A percentile compares a stretch with the other conserved stretches of the same genome.
Evolutionary conservation across 108 stramenopile species (phyloP).

Genomic region (Skeletonema costatum): DNA sequence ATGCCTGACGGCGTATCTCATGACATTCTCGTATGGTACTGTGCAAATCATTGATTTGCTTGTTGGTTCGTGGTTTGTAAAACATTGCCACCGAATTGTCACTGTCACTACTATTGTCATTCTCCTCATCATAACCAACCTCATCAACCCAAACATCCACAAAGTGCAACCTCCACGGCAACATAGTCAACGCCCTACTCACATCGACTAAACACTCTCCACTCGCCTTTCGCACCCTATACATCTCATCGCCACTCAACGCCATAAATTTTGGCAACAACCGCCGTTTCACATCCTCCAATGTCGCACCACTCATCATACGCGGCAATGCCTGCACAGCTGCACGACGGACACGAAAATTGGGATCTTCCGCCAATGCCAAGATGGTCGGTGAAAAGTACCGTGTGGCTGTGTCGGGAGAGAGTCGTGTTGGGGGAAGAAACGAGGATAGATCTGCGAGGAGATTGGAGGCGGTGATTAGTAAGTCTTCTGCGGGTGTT

Average conservation of each 20-base stretch:
- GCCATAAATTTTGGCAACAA: slow-evolving; percentile 91
- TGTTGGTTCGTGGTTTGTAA: slow-evolving; percentile 30
- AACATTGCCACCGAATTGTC: slow-evolving; percentile 7
- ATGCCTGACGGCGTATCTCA: slow-evolving; percentile 56
- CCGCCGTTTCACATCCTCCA: slow-evolving; percentile 69
- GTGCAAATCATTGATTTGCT: slow-evolving; percentile 21
- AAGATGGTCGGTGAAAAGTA: slow-evolving; percentile 87
- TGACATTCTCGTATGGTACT: slow-evolving; percentile 42
- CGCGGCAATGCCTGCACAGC: slow-evolving; percentile 93
- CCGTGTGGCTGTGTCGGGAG: slow-evolving; percentile 48
- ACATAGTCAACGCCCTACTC: slow-evolving; percentile 64
- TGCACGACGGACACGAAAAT: slow-evolving; percentile 92
- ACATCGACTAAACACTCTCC: slow-evolving; percentile 89
- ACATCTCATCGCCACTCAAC: slow-evolving; percentile 93
- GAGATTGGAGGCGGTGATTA: slow-evolving; percentile 93
- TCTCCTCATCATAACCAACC: not conserved
- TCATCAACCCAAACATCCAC: slow-evolving; percentile 34
- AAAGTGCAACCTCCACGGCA: slow-evolving; percentile 51
- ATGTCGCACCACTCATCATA: slow-evolving; percentile 83
- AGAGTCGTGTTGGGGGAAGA: slow-evolving; percentile 37
- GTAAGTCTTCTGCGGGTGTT: slow-evolving; percentile 78
- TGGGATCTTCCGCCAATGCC: slow-evolving; percentile 88
- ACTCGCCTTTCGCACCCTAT: slow-evolving; percentile 86
- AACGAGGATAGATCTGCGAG: slow-evolving; percentile 85
- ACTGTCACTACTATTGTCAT: not conserved